Evolutionary conservation across 2,329 filamentous ascomycete genomes (phyloP).

Genomic region (Myriosclerotinia curreyana): DNA sequence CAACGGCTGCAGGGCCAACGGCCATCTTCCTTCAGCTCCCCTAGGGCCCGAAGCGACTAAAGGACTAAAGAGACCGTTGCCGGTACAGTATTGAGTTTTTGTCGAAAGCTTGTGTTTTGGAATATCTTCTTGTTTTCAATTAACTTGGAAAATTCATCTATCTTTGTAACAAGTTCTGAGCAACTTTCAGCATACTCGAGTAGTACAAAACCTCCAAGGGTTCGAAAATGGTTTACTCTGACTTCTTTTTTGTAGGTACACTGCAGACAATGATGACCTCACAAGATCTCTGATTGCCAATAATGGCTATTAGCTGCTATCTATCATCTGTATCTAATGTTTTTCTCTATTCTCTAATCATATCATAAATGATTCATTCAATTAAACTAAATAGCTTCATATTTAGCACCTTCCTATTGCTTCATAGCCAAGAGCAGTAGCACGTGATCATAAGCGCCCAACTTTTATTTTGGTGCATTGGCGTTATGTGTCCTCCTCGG

Average conservation of each 20-base stretch:
- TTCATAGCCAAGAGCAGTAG: background rate
- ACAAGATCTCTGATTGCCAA: background rate
- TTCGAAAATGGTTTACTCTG: background rate
- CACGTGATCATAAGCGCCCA: constrained; percentile 17
- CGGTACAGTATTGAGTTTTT: background rate
- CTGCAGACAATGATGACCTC: constrained; percentile 11
- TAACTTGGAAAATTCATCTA: background rate
- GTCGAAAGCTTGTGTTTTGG: background rate
- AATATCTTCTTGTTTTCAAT: constrained; percentile 3
- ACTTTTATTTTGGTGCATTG: constrained; percentile 15
- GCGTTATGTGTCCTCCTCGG: constrained; percentile 22
- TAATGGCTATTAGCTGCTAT: background rate
- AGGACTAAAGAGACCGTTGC: background rate
- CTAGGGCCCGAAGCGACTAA: background rate
- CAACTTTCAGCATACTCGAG: background rate
- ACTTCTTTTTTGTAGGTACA: constrained; percentile 1
- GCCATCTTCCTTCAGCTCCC: background rate
- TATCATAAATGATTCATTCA: background rate
- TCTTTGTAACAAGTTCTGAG: background rate
- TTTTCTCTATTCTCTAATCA: background rate
- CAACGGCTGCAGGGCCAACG: background rate
- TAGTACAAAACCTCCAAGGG: background rate
- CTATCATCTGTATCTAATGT: background rate
- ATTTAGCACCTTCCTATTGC: constrained; percentile 8
- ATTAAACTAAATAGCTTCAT: background rate